phyloP scores from a whole-genome alignment of 2,329 filamentous ascomycete genomes.

The Emergomyces pasteurianus region DNA sequence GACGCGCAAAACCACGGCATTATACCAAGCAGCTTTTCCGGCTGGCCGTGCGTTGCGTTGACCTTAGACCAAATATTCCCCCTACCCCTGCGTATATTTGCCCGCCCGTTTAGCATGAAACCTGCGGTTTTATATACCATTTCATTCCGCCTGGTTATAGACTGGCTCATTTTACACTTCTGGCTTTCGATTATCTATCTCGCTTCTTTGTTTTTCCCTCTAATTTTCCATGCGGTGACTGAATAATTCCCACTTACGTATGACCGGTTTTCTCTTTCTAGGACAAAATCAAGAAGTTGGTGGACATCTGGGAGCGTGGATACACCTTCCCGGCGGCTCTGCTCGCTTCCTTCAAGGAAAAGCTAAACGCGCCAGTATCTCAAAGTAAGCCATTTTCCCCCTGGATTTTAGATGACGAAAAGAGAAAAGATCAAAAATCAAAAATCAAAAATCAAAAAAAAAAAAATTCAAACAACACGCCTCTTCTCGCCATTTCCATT shows the following conservation, averaged over 20 bases:
- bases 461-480: neutral
- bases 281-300: constrained; percentile 90
- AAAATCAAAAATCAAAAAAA: neutral
- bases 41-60: neutral
- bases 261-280: constrained; percentile 41
- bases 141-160: neutral
- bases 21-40: neutral
- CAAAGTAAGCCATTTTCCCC: constrained; percentile 48
- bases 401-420: neutral
- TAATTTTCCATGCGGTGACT: constrained; percentile 11
- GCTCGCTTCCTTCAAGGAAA: constrained; percentile 73
- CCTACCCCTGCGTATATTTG: neutral
- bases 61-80: neutral
- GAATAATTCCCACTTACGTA: constrained; percentile 39
- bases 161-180: constrained; percentile 4
- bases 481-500: neutral
- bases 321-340: constrained; percentile 75
- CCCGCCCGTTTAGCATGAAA: neutral
- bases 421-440: neutral
- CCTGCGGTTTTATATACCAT: neutral
- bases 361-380: constrained; percentile 50
- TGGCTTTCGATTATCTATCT: constrained; percentile 3
- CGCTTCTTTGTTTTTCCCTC: neutral
- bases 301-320: constrained; percentile 97
- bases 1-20: neutral